These are phyloP conservation scores for Macroventuria anomochaeta DNA, from an alignment of 2,329 filamentous ascomycete genomes.

Conservation along the genomic window DNA sequence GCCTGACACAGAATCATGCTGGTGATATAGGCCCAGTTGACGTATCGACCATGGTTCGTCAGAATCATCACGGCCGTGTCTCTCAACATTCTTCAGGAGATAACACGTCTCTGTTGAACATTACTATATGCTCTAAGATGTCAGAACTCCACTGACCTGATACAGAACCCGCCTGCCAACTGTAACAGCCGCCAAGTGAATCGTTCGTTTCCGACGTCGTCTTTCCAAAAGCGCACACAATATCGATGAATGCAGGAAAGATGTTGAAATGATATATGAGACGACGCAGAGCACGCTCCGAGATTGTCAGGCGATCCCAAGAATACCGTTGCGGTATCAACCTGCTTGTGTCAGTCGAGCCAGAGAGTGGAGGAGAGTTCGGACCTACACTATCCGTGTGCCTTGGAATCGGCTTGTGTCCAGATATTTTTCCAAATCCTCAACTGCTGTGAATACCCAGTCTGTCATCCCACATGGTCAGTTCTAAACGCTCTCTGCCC, in stretches of 20 bases:
- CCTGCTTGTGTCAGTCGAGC: background rate
- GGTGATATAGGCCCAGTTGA: conserved; percentile 18
- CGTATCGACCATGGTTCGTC: conserved; percentile 20
- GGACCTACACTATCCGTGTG: background rate
- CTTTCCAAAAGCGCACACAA: conserved; percentile 15
- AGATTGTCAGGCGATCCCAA: conserved; percentile 1
- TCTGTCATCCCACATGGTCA: no score
- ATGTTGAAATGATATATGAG: conserved; percentile 10
- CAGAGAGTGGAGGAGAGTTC: no score
- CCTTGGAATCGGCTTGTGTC: background rate
- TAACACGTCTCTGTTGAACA: background rate
- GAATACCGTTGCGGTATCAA: background rate
- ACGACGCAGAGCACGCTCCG: conserved; percentile 3
- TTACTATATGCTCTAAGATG: no score
- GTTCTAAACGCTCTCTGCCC: no score
- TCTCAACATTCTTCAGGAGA: background rate
- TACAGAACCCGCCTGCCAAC: background rate
- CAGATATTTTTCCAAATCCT: no score
- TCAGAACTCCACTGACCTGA: background rate
- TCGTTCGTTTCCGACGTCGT: background rate
- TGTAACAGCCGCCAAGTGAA: background rate
- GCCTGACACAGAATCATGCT: background rate
- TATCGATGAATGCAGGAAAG: conserved; percentile 16
- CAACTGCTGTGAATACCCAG: no score
- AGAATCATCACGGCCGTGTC: conserved; percentile 6